phyloP scores from a whole-genome alignment of 768 basidiomycete species.

The Collybia sp. region DNA sequence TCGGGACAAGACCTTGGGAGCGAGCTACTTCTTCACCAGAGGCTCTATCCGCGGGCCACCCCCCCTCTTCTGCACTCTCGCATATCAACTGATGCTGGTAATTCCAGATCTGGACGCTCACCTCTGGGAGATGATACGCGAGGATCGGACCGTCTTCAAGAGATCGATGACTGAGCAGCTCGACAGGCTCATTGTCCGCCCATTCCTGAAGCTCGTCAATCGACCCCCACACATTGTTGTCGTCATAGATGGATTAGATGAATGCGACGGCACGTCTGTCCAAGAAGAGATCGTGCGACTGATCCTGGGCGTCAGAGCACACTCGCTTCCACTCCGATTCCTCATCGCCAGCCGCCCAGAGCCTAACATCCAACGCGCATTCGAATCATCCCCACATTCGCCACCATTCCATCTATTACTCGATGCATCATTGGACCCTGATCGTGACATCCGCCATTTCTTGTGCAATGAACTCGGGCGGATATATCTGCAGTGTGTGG shows the following conservation, averaged over 20 bases:
- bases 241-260: conserved; percentile 7
- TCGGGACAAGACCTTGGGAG: conserved; percentile 1
- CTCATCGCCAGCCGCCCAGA: conserved; percentile 5
- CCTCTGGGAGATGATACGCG: conserved; percentile 1
- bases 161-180: neutral
- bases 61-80: conserved; percentile 2
- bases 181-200: conserved; percentile 4
- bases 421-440: conserved; percentile 1
- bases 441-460: conserved; percentile 5
- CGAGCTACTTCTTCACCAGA: conserved; percentile 9
- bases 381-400: conserved; percentile 3
- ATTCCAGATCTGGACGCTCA: conserved; percentile 1
- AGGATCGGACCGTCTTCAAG: conserved; percentile 4
- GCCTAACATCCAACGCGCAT: conserved; percentile 2
- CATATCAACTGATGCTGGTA: conserved; percentile 6
- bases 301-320: neutral
- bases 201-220: neutral
- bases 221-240: conserved; percentile 1
- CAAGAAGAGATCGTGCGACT: conserved; percentile 4
- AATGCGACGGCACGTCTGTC: conserved; percentile 3
- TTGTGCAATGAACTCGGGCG: conserved; percentile 1
- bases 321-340: conserved; percentile 2
- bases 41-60: conserved; percentile 2
- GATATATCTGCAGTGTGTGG: neutral
- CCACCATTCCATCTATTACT: conserved; percentile 3